phyloP scores from a whole-genome alignment of 176 grass and related monocot genomes.

The Oryza glaberrima region DNA sequence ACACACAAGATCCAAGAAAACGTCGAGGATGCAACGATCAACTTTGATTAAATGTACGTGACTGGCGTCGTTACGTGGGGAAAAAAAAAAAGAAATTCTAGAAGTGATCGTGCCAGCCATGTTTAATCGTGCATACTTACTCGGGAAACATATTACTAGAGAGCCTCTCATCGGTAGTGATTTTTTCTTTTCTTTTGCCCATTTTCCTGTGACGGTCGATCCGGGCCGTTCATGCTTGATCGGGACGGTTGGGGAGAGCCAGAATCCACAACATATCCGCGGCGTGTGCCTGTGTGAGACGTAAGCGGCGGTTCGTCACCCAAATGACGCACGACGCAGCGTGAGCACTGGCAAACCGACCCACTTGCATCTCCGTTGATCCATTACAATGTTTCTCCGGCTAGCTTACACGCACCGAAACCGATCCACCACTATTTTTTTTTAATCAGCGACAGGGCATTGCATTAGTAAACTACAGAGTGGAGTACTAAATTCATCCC shows the following conservation, averaged over 20 bases:
- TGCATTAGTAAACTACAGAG: not conserved
- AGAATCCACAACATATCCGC: not conserved
- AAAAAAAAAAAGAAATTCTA: no score
- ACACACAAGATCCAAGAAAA: not conserved
- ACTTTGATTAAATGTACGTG: not conserved
- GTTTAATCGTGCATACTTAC: no score
- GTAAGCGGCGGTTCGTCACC: not conserved
- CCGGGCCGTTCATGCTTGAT: not conserved
- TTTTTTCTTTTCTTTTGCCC: no score
- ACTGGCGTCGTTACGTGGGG: no score
- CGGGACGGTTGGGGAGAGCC: not conserved
- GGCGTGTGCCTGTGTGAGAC: not conserved
- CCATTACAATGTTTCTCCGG: not conserved
- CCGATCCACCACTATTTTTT: not conserved
- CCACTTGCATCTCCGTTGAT: not conserved
- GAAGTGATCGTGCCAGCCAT: not conserved
- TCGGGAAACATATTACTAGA: no score
- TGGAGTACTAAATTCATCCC: not conserved
- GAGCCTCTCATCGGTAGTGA: no score
- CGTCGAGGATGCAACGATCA: not conserved
- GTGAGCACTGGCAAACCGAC: not conserved
- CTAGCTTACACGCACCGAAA: no score
- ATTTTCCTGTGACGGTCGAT: not conserved
- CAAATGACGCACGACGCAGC: not conserved
- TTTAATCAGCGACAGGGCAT: not conserved